Base-by-base conservation (phyloP, 495 filamentous ascomycete species). In the Podospora comata region DNA sequence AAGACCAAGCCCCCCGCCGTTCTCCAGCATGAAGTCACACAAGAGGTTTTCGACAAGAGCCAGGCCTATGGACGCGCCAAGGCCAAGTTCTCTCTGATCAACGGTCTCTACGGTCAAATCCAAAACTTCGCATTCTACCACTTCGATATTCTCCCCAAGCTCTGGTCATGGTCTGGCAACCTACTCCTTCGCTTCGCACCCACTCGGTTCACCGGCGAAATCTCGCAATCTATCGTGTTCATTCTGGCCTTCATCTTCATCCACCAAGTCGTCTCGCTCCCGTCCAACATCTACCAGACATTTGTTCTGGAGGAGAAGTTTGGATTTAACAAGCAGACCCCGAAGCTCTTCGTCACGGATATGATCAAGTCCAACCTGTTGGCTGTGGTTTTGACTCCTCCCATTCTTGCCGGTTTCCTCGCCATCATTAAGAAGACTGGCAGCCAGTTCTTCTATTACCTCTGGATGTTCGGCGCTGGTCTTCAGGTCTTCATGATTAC, bases 241-340 rank as follows among this genome's bases (percentile, higher is more conserved):
- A 86, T 97, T 74, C 89, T 97, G 76, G 84, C 86, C 59, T 97
- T 96, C 80, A 90, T 91, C 74, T 75, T 96, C 69, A 85, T 92
- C 72, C 89, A 92, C 48, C 91, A 92, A 71, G 72, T 90, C 61
- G 78, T 96, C 66, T 90, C 88, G 53, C 81, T 98, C 60, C 96
- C 96, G 18, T 86, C 90, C 65, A 89, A 85, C 64, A 91, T 97
- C 75, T 99, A 97, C 84, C 89, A 92, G 82, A 93, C 90, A 1
- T 99, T 99, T 75, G 91, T 97, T 55, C 84, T 98, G 57, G 95
- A 99, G 77, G 93, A 98, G 84, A 91, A 93, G 74, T 99, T 94
- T 77, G 96, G 95, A 27, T 99, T 99, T 86, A 99, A 99, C 79
- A 98, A 99, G 84, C 92, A 96, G 82, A 98, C 95, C 0, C 78